Conservation (phyloP, 116 monocot species). For the Iris pallida region DNA sequence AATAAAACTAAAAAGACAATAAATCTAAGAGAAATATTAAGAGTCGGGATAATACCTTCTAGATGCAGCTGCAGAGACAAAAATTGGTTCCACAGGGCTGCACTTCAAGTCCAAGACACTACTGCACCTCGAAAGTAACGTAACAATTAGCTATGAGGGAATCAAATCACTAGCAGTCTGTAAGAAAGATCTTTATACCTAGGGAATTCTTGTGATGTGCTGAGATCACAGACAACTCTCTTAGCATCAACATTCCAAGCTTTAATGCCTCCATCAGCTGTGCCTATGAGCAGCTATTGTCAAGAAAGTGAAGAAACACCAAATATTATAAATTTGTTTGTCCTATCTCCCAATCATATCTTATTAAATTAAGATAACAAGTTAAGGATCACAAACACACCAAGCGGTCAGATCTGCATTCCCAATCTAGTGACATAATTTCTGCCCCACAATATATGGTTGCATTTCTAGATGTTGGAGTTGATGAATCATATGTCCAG, state of each 20-base stretch:
- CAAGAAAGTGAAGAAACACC: conserved; percentile 17
- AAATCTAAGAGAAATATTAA: neutral
- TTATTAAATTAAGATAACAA: neutral
- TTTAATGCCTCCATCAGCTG: conserved; percentile 93
- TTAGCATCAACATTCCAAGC: conserved; percentile 99
- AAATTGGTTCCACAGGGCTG: conserved; percentile 94
- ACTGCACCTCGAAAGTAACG: conserved; percentile 8
- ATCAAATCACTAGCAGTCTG: neutral
- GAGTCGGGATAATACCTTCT: conserved; percentile 47
- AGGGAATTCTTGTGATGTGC: conserved; percentile 71
- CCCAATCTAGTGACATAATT: conserved; percentile 98
- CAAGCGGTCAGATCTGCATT: conserved; percentile 91
- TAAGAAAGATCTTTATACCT: conserved; percentile 27
- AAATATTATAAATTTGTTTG: conserved; percentile 14
- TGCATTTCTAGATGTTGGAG: conserved; percentile 93
- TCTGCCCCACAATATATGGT: conserved; percentile 95
- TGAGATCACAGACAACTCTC: conserved; percentile 96
- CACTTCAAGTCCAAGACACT: conserved; percentile 92
- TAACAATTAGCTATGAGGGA: neutral
- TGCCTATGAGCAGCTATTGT: conserved; percentile 89
- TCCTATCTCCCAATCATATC: conserved; percentile 1
- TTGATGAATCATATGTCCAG: conserved; percentile 92
- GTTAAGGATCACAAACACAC: conserved; percentile 28
- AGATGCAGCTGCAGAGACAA: conserved; percentile 96
- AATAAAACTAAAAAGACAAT: too few species aligned